These are phyloP conservation scores for Achaetomium macrosporum DNA, from an alignment of 2,329 filamentous ascomycete genomes.

Conservation along the genomic window DNA sequence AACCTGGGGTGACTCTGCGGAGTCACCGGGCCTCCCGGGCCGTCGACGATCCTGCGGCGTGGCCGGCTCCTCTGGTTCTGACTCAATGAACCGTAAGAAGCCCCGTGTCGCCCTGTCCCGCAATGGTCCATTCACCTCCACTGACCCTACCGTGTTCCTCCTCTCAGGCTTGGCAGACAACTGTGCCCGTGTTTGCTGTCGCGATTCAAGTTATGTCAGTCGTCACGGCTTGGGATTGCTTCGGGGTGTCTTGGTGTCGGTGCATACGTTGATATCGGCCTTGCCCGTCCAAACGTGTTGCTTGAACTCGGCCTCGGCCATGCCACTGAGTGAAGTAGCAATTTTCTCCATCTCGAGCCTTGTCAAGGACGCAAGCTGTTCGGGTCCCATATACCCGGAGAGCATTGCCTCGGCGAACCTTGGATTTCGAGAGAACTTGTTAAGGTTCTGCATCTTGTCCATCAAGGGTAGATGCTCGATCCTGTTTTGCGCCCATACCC, in stretches of 20 bases:
- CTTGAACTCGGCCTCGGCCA: conserved; percentile 16
- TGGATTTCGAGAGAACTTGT: conserved; percentile 1
- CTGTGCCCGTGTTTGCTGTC: conserved; percentile 3
- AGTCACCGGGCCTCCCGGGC: conserved; percentile 17
- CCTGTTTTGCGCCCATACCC: neutral
- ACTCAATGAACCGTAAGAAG: conserved; percentile 1
- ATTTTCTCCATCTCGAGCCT: conserved; percentile 14
- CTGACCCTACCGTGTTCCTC: neutral
- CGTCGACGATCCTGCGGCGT: conserved; percentile 2
- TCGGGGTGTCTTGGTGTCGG: conserved; percentile 4
- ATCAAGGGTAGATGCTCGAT: conserved; percentile 12
- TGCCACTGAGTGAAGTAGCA: neutral
- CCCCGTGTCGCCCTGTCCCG: conserved; percentile 1
- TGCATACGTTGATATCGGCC: conserved; percentile 17
- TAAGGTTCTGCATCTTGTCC: conserved; percentile 19
- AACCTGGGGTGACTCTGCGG: conserved; percentile 18
- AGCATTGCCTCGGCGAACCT: conserved; percentile 23
- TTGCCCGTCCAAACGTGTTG: conserved; percentile 15
- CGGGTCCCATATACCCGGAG: conserved; percentile 16
- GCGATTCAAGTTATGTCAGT: conserved; percentile 10
- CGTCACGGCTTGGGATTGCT: neutral
- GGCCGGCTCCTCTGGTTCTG: conserved; percentile 1
- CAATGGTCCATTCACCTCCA: neutral
- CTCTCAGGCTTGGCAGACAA: neutral
- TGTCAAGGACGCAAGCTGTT: conserved; percentile 10